These are phyloP conservation scores for Gynostemma pentaphyllum DNA, from an alignment of 306 rosid genomes.

Conservation along the genomic window DNA sequence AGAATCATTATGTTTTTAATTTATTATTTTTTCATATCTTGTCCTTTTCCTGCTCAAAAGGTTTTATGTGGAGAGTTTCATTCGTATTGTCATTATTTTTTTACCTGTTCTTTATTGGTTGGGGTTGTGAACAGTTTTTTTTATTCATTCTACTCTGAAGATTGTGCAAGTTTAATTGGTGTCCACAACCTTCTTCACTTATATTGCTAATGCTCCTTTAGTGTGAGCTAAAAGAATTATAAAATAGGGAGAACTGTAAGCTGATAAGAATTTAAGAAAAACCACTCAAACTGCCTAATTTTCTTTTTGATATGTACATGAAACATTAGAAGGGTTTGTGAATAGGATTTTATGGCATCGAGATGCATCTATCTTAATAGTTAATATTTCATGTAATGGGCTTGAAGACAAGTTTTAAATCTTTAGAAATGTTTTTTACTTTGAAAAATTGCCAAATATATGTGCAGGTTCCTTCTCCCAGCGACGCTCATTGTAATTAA, in stretches of 20 bases:
- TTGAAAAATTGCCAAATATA: conserved; percentile 6
- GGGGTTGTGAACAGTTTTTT: too few species aligned
- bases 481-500: conserved; percentile 87
- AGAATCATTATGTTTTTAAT: neutral
- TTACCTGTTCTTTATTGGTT: neutral
- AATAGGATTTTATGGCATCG: neutral
- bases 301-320: neutral
- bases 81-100: neutral
- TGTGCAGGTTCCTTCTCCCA: conserved; percentile 96
- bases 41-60: neutral
- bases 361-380: neutral
- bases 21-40: neutral
- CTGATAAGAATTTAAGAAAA: neutral
- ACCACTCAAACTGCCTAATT: neutral
- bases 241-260: neutral
- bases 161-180: too few species aligned
- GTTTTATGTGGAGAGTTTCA: neutral
- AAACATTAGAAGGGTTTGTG: neutral
- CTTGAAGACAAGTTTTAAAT: neutral
- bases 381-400: neutral
- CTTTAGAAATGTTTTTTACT: neutral
- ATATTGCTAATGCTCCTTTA: too few species aligned
- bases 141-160: too few species aligned
- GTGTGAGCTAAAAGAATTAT: neutral
- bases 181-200: too few species aligned